Base-by-base conservation (phyloP, 257 asterid species). In the Sherardia arvensis region DNA sequence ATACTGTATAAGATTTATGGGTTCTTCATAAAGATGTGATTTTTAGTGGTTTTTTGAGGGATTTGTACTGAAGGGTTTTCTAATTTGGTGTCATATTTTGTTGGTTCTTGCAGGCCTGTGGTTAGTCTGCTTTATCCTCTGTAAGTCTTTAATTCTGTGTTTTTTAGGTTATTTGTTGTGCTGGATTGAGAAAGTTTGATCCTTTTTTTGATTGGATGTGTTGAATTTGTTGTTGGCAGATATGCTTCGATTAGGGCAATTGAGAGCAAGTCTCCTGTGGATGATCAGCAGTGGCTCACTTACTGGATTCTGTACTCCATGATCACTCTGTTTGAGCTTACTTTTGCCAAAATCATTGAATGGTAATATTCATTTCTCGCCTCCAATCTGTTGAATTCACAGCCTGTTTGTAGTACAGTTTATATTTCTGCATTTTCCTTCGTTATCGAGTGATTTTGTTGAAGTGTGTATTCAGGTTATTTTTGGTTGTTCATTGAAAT, bases 231-330 rank as follows among this genome's bases (percentile, higher is more conserved):
- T 74, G 54, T 73, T 58, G 63, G 71, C 90, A 93, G 99, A 22
- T 93, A 93, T 69, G 99, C 97, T 1, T 93, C 97, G 29, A 87
- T 93, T 54, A 74, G 92, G 82, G 99, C 97, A 58, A 93, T 93
- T 61, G 99, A 93, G 83, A 79, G 87, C 9, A 87, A 93, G 75
- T 87, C 96, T 2, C 81, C 96, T 17, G 71, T 75, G 45, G 99
- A 93, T 77, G 97, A 93, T 85, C 97, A 93, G 72, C 99, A 93
- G 69, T 93, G 99, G 99, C 97, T 93, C 48, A 93, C 97, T 71
- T 93, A 93, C 43, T 93, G 99, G 99, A 81, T 93, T 71, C 85
- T 93, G 64, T 90, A 93, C 85, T 93, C 99, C 38, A 87, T 93
- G 97, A 84, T 93, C 66, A 93, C 99, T 15, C 90, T 93, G 26